Evolutionary conservation across 306 rosid genomes (phyloP).

Genomic region (Myrica gale): DNA sequence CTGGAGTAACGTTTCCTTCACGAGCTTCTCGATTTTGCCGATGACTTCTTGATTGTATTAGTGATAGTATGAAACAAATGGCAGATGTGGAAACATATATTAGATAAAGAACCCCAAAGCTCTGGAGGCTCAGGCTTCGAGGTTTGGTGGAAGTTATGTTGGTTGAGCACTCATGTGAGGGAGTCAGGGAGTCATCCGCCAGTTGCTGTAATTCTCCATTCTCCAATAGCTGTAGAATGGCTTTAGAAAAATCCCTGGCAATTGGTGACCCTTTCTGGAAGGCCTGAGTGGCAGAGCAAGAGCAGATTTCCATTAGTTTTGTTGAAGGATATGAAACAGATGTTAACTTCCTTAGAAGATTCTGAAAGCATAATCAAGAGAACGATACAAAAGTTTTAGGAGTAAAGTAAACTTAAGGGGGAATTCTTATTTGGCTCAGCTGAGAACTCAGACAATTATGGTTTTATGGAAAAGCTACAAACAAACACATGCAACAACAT

Average conservation of each 20-base stretch:
- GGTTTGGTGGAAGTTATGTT: constrained; percentile 26
- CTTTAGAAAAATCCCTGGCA: constrained; percentile 54
- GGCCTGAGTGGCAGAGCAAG: constrained; percentile 36
- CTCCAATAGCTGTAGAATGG: constrained; percentile 44
- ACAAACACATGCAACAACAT: too few relatives aligned
- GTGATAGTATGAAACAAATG: constrained; percentile 26
- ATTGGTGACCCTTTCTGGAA: constrained; percentile 60
- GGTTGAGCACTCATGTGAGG: constrained; percentile 30
- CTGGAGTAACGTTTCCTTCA: background rate
- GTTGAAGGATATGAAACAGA: too few relatives aligned
- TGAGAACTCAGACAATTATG: too few relatives aligned
- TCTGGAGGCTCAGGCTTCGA: constrained; percentile 34
- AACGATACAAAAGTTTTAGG: too few relatives aligned
- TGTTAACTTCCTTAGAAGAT: too few relatives aligned
- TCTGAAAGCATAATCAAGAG: too few relatives aligned
- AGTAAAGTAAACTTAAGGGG: too few relatives aligned
- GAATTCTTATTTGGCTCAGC: too few relatives aligned
- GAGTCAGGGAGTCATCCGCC: constrained; percentile 38
- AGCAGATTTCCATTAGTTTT: constrained; percentile 2
- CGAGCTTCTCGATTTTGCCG: constrained; percentile 7
- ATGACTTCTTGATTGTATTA: background rate
- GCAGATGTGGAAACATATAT: constrained; percentile 46
- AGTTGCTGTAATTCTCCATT: constrained; percentile 36
- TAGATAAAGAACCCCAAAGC: constrained; percentile 49
- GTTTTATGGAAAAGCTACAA: too few relatives aligned